phyloP scores from a whole-genome alignment of 306 rosid species.

The Neltuma alba region DNA sequence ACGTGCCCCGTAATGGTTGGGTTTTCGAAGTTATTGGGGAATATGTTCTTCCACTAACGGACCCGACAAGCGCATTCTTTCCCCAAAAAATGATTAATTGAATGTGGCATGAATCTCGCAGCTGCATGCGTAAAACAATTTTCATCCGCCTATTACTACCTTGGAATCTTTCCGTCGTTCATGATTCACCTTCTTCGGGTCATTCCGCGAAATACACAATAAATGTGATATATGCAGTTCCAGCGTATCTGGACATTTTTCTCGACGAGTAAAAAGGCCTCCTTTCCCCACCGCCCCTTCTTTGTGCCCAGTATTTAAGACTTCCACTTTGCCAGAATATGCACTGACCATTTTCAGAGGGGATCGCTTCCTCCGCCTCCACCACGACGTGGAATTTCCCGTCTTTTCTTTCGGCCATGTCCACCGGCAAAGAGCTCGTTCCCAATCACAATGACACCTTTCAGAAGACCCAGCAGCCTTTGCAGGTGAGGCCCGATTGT shows the following conservation, averaged over 20 bases:
- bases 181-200: background rate
- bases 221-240: background rate
- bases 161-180: background rate
- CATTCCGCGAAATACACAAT: background rate
- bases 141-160: background rate
- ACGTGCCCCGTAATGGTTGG: background rate
- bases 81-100: too few species aligned
- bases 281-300: background rate
- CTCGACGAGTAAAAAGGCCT: conserved; percentile 29
- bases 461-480: conserved; percentile 47
- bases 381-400: conserved; percentile 24
- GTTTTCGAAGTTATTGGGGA: too few species aligned
- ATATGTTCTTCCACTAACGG: too few species aligned
- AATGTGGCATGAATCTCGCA: background rate
- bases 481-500: conserved; percentile 55
- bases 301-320: background rate
- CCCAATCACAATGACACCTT: conserved; percentile 35
- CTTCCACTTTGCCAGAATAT: conserved; percentile 10
- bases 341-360: conserved; percentile 30
- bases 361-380: background rate
- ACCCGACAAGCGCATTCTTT: too few species aligned
- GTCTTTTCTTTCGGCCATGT: conserved; percentile 60
- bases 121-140: background rate
- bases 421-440: conserved; percentile 45
- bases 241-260: conserved; percentile 50